phyloP scores from a whole-genome alignment of 163 green algal genomes.

The Scenedesmus sp. region DNA sequence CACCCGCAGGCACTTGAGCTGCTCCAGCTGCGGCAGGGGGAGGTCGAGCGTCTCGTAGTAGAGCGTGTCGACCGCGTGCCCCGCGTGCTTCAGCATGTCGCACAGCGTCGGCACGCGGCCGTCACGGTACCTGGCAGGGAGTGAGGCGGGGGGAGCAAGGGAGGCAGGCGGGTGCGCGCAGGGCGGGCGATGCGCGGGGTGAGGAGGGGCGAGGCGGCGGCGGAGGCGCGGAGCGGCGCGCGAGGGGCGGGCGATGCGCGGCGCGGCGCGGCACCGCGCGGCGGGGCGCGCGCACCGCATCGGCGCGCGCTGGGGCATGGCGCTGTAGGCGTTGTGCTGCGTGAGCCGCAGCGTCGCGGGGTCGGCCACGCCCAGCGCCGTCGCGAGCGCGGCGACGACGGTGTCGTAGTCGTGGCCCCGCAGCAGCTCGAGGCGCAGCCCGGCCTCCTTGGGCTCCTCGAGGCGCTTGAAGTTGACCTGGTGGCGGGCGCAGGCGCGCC shows the following conservation, averaged over 20 bases:
- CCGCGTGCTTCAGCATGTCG: constrained; percentile 66
- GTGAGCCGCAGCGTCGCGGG: constrained; percentile 68
- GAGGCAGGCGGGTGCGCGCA: too few species aligned
- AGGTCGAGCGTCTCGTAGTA: constrained; percentile 98
- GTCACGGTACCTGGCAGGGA: too few species aligned
- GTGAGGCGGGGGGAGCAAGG: too few species aligned
- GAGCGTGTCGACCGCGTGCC: constrained; percentile 63
- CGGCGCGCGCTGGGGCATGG: constrained; percentile 67
- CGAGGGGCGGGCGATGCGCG: too few species aligned
- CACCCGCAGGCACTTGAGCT: constrained; percentile 89
- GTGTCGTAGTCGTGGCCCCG: constrained; percentile 84
- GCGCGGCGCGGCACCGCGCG: too few species aligned
- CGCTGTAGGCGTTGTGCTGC: constrained; percentile 74
- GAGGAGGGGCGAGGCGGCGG: neutral
- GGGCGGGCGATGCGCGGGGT: too few species aligned
- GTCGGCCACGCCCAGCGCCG: constrained; percentile 71
- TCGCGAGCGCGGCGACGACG: constrained; percentile 73
- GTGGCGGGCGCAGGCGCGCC: constrained; percentile 25
- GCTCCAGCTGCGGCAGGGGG: constrained; percentile 90
- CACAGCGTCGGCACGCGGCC: constrained; percentile 46
- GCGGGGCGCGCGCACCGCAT: constrained; percentile 69
- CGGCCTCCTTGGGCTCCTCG: constrained; percentile 67
- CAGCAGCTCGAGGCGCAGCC: constrained; percentile 84
- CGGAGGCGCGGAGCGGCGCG: too few species aligned
- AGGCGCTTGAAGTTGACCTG: constrained; percentile 75